These are phyloP conservation scores for Sclerotinia nivalis DNA, from an alignment of 2,329 filamentous ascomycete species.

Conservation along the genomic window DNA sequence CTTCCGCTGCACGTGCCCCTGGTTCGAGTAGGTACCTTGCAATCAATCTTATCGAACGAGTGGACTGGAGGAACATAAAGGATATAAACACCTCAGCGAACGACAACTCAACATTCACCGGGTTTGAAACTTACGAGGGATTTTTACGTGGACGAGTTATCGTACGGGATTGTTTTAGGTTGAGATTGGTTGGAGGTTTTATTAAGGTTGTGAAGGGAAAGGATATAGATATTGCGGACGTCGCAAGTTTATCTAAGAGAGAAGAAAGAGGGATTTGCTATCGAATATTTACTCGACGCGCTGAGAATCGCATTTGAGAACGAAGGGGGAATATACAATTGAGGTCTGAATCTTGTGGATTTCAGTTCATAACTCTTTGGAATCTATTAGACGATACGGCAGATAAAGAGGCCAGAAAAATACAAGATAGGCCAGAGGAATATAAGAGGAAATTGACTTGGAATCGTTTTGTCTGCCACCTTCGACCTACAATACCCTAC, in stretches of 20 bases:
- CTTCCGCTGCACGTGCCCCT: background rate
- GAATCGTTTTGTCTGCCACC: background rate
- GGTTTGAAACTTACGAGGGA: background rate
- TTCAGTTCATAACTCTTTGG: background rate
- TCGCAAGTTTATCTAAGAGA: background rate
- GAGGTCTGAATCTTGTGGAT: background rate
- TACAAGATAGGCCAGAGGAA: background rate
- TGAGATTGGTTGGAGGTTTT: background rate
- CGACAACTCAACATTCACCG: conserved; percentile 16
- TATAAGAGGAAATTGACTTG: background rate
- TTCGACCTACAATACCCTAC: background rate
- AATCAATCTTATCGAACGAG: background rate
- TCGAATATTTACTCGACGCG: background rate
- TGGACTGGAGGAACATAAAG: background rate
- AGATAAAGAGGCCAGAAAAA: background rate
- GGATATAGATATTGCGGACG: background rate
- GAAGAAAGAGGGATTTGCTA: background rate
- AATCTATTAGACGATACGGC: background rate
- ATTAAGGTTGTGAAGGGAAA: background rate
- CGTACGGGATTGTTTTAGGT: background rate
- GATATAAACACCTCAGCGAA: background rate
- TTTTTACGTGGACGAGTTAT: conserved; percentile 8
- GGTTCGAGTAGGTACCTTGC: background rate
- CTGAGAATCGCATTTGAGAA: background rate
- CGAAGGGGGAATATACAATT: background rate